Evolutionary conservation across 129 eudicot genomes (phyloP).

Genomic region (Flaveria brownii): DNA sequence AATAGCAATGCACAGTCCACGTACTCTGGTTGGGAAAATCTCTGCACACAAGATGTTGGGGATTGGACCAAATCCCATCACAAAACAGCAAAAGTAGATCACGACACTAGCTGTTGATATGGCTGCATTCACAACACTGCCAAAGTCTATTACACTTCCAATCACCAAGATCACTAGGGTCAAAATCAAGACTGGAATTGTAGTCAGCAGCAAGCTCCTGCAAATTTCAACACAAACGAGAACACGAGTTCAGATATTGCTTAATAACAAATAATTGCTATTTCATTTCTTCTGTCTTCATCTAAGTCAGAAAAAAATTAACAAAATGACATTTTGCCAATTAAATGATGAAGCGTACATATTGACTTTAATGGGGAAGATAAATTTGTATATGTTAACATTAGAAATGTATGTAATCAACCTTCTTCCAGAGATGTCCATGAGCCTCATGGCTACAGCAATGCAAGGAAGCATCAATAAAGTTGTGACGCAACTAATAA

Average conservation of each 20-base stretch:
- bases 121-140: conserved; percentile 51
- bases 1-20: conserved; percentile 89
- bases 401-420: conserved; percentile 5
- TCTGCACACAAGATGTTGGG: conserved; percentile 94
- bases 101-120: conserved; percentile 75
- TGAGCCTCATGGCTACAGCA: conserved; percentile 93
- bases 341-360: background rate
- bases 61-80: conserved; percentile 90
- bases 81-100: conserved; percentile 76
- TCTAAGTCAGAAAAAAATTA: too few relatives aligned
- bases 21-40: conserved; percentile 91
- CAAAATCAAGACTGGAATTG: conserved; percentile 67
- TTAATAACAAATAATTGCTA: background rate
- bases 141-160: conserved; percentile 59
- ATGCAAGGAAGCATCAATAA: conserved; percentile 91
- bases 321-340: background rate
- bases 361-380: background rate
- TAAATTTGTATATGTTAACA: background rate
- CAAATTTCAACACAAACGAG: background rate
- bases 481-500: conserved; percentile 76
- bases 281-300: background rate
- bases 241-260: background rate
- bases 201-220: conserved; percentile 71
- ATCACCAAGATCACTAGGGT: conserved; percentile 58
- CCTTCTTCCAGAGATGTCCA: conserved; percentile 87